A percentile compares a stretch with the other conserved stretches of the same genome.
Evolutionary conservation across 75 land plant genomes (phyloP).

Genomic region (Gnetum montanum): DNA sequence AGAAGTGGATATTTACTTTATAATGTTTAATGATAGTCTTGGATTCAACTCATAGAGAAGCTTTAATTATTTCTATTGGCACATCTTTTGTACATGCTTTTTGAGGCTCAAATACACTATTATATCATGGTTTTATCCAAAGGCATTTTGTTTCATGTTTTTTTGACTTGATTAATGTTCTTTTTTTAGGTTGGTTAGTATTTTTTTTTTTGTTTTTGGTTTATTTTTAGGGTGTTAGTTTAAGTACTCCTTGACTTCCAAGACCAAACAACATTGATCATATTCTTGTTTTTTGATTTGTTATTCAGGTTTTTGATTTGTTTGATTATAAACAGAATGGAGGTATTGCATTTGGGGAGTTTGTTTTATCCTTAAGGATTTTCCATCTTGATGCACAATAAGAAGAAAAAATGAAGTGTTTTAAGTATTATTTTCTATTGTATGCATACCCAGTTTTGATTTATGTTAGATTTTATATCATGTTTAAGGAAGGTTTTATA

Average conservation of each 20-base stretch:
- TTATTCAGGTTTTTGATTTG: conserved; percentile 42
- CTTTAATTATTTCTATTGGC: conserved; percentile 34
- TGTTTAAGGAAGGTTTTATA: no score
- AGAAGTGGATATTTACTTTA: not conserved
- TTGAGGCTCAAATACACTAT: no score
- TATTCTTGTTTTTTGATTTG: not conserved
- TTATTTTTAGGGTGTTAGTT: no score
- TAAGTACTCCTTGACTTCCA: no score
- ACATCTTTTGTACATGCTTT: conserved; percentile 28
- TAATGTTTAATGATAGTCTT: not conserved
- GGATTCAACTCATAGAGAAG: conserved; percentile 24
- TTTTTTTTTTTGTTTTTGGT: no score
- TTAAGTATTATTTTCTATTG: no score
- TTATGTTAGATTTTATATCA: no score
- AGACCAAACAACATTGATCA: not conserved
- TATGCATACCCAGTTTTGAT: no score
- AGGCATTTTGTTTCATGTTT: no score
- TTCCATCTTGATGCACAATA: conserved; percentile 49
- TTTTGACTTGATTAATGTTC: not conserved
- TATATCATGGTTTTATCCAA: no score
- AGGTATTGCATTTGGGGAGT: conserved; percentile 55
- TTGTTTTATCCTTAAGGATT: conserved; percentile 39
- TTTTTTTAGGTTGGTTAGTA: no score
- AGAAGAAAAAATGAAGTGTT: conserved; percentile 45
- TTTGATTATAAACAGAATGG: conserved; percentile 55